A percentile compares a stretch with the other conserved stretches of the same genome.
phyloP scores from a whole-genome alignment of 345 rosid species.

The Schrenkiella parvula region DNA sequence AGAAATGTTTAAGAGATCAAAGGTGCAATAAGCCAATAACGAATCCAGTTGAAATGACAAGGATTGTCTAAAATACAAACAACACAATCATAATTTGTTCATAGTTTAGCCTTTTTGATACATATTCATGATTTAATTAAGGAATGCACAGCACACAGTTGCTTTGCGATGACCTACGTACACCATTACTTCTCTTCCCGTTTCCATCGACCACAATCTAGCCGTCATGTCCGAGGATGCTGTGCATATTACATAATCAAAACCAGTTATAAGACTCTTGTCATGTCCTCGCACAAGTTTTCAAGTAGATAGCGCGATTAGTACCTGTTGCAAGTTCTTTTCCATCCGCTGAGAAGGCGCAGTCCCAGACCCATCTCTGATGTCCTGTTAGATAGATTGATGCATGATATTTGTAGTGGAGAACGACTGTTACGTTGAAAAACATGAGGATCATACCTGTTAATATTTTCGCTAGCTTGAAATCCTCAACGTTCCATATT shows the following conservation, averaged over 20 bases:
- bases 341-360: slow-evolving; percentile 94
- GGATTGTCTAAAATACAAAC: background rate
- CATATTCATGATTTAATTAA: slow-evolving; percentile 33
- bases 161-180: slow-evolving; percentile 89
- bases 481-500: slow-evolving; percentile 92
- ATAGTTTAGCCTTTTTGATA: background rate
- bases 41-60: slow-evolving; percentile 3
- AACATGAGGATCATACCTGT: slow-evolving; percentile 40
- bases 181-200: slow-evolving; percentile 49
- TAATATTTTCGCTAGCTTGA: slow-evolving; percentile 78
- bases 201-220: slow-evolving; percentile 69
- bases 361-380: slow-evolving; percentile 97
- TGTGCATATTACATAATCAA: slow-evolving; percentile 20
- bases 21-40: background rate
- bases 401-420: background rate
- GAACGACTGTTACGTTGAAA: background rate
- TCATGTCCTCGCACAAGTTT: background rate
- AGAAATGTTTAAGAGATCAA: background rate
- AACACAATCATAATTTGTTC: background rate
- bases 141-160: slow-evolving; percentile 83
- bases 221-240: slow-evolving; percentile 93
- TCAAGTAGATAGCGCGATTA: background rate
- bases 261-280: background rate
- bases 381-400: slow-evolving; percentile 52
- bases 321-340: slow-evolving; percentile 86